Base-by-base conservation (phyloP, 2,329 filamentous ascomycete genomes). In the Fusarium ramigenum region DNA sequence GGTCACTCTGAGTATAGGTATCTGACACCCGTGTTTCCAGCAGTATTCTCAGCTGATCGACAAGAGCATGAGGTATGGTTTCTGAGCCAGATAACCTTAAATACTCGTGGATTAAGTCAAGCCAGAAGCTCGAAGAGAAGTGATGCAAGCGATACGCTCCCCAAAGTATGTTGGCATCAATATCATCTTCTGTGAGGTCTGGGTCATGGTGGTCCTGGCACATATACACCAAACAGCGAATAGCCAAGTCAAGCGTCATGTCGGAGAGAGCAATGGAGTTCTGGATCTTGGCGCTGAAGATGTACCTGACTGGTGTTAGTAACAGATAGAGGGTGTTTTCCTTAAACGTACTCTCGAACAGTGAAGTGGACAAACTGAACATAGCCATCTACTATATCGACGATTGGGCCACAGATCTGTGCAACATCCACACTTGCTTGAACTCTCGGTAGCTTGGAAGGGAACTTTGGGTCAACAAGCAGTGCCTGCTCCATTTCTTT, bases 251-350 rank as follows among this genome's bases (percentile, higher is more conserved):
- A 8, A 52, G 11, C 0, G n/a, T 16, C 4, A 1, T 36, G 0
- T 50, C 30, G 25, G 21, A 4, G 3, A 50, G 16, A 2, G 3
- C 0, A 0, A 52, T 36, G 0, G 16, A 25, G 4, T 19, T 36
- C 2, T 11, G 1, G 0, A 52, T 11, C 0, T 52, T 4, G 11
- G 1, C 1, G 1, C 0, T 21, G 16, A 52, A 52, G 3, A 52
- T 25, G n/a, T 52, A 52, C 0, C 49, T 52, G 32, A 10, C 0
- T 5, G 4, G 0, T 19, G 16, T 52, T 25, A 52, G 47, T 19
- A 0, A 5, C 1, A 0, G 4, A 15, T 1, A 4, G 2, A 7
- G 5, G 0, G 4, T 19, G 16, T 3, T 4, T 19, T 0, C 2
- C 0, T 23, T 12, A 2, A 7, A 50, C 47, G 0, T 36, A 52